Percentiles rank a stretch among this genome's conserved stretches.
Conservation (phyloP, 352 stramenopile genomes). For the Phytopythium mirpurense region DNA sequence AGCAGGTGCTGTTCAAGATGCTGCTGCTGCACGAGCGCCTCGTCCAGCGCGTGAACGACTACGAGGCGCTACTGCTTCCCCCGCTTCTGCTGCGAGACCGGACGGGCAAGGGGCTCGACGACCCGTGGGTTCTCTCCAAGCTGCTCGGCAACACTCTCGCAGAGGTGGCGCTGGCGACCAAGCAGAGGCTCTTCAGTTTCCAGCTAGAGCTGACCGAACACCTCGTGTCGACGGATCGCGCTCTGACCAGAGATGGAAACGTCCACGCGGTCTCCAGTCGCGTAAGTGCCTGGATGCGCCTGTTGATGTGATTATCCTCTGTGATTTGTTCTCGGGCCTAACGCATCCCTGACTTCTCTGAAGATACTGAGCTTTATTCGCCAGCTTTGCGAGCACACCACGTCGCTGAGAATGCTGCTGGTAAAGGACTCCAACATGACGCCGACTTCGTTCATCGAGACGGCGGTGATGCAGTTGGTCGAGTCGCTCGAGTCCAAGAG, state of each 20-base stretch:
- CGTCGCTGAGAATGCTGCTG: conserved; percentile 52
- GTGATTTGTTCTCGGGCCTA: neutral
- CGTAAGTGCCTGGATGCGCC: conserved; percentile 23
- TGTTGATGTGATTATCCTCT: neutral
- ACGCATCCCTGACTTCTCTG: neutral
- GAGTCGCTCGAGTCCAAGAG: conserved; percentile 50
- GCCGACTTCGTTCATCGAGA: conserved; percentile 51
- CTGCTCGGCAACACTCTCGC: conserved; percentile 30
- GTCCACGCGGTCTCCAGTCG: conserved; percentile 73
- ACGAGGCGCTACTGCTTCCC: conserved; percentile 38
- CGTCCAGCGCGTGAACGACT: conserved; percentile 15
- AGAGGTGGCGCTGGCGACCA: conserved; percentile 37
- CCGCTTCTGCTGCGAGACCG: conserved; percentile 62
- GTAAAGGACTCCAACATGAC: conserved; percentile 46
- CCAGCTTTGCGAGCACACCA: conserved; percentile 63
- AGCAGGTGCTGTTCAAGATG: conserved; percentile 48
- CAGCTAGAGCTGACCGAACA: conserved; percentile 57
- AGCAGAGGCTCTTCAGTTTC: conserved; percentile 57
- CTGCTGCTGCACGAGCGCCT: conserved; percentile 54
- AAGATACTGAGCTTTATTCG: conserved; percentile 75
- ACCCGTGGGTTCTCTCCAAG: conserved; percentile 62
- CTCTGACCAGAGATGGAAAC: conserved; percentile 66
- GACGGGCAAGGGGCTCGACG: conserved; percentile 51
- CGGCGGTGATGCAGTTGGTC: conserved; percentile 61
- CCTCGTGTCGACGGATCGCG: conserved; percentile 32